Evolutionary conservation across 164 flowering plant genomes (phyloP), one percentile per base, ranked within the genome.

Genomic region (Warburgia ugandensis): DNA sequence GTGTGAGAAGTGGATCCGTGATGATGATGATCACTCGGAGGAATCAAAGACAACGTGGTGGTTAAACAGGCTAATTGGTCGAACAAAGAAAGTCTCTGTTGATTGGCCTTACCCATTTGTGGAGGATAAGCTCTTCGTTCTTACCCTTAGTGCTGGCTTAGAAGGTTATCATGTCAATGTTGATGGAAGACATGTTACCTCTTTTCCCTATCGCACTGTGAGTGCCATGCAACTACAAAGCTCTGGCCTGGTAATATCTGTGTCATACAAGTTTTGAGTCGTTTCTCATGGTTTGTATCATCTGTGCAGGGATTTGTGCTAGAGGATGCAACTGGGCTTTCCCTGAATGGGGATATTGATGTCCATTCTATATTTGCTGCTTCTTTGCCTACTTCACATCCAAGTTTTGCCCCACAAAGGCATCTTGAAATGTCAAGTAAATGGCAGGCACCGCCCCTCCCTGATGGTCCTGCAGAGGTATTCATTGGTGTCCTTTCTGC

Each of bases 1-100:
- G 68, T 92, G 98, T 65, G 98, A 92, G 72, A 88, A 74, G 57
- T 92, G 98, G 98, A 92, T 81, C 26, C 88, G 86, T 11, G 88
- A 82, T 66, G 88, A 83, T 47, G 77, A 76, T 25, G 47, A 54
- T 46, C 68, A 50, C n/a, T 61, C 77, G 9, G 94, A 80, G 63
- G 80, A 76, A 60, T 73, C 91, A 2, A 83, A 79, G 69, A 54
- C 80, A 21, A 65, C 76, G 27, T 92, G 88, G 96, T 92, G 98
- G 98, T 69, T 88, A 60, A 80, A 72, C 40, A 55, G 94, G 65
- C 65, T 92, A 11, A 74, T 84, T 7, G 94, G 94, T 36, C 65
- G 81, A 51, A 78, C 83, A 27, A 81, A 82, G 74, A 80, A 80
- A 64, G 82, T 78, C 51, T 50, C 73, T 2, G 46, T 85, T 48